Conservation (phyloP, 192 early-diverging fungal species). For the Oehlia diaphana region DNA sequence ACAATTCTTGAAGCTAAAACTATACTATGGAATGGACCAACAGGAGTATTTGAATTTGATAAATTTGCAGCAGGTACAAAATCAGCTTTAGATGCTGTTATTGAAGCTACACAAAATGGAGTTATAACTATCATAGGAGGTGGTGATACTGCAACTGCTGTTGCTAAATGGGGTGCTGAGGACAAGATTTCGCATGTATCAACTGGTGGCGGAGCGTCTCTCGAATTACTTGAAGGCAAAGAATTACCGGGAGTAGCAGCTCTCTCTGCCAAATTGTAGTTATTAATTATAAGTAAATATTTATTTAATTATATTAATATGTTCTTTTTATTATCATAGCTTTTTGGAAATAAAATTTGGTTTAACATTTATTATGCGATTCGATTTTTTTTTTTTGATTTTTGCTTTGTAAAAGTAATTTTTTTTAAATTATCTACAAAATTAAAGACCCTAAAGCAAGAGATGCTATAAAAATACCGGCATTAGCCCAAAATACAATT, state of each 20-base stretch:
- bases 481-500: constrained; percentile 23
- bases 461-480: no score
- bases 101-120: constrained; percentile 78
- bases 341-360: no score
- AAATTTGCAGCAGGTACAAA: constrained; percentile 89
- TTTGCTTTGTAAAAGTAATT: no score
- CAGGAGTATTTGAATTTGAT: constrained; percentile 98
- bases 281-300: no score
- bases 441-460: no score
- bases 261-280: background rate
- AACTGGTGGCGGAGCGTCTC: constrained; percentile 94
- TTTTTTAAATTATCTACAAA: no score
- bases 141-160: constrained; percentile 97
- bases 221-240: constrained; percentile 98
- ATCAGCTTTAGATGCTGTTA: constrained; percentile 80
- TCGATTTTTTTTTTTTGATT: no score
- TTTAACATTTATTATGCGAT: no score
- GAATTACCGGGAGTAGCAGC: constrained; percentile 36
- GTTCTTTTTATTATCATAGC: no score
- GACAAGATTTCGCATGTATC: constrained; percentile 90
- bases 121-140: constrained; percentile 94
- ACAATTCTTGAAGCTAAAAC: constrained; percentile 81
- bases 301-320: no score
- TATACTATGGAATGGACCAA: constrained; percentile 97
- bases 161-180: constrained; percentile 80